Conservation (phyloP, 2,329 filamentous ascomycete species). For the Penicillium psychrosexuale region DNA sequence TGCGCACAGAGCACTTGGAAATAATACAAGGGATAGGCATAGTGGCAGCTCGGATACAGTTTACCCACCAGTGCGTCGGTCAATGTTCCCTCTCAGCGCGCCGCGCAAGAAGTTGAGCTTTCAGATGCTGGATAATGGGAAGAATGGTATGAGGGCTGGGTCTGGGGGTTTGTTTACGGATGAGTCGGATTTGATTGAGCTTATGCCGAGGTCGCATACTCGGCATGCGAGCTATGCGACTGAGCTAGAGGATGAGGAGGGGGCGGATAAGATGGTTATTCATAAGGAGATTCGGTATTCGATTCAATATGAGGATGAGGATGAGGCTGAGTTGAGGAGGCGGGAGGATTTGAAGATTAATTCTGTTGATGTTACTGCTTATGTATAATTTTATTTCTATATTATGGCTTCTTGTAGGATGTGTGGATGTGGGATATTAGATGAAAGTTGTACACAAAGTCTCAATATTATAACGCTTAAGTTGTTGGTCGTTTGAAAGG, state of each 20-base stretch:
- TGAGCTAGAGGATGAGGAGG: conserved; percentile 14
- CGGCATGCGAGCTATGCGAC: conserved; percentile 7
- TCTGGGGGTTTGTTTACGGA: background rate
- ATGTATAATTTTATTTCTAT: conserved; percentile 11
- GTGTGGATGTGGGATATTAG: background rate
- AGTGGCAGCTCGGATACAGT: background rate
- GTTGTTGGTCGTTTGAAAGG: conserved; percentile 32
- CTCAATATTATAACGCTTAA: background rate
- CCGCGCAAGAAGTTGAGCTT: background rate
- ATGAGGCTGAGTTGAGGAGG: conserved; percentile 8
- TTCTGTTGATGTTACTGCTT: conserved; percentile 16
- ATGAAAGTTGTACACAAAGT: background rate
- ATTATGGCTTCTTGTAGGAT: background rate
- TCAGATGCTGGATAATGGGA: background rate
- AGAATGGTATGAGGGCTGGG: background rate
- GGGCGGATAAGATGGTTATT: conserved; percentile 31
- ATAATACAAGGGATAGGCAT: background rate
- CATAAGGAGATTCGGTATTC: conserved; percentile 34
- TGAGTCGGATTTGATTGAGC: conserved; percentile 17
- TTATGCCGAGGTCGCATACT: conserved; percentile 13
- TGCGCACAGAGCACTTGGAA: background rate
- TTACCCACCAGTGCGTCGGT: conserved; percentile 8
- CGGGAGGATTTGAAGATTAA: conserved; percentile 4
- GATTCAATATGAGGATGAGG: conserved; percentile 28
- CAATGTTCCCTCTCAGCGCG: conserved; percentile 14